Evolutionary conservation across 805 yeast genomes (phyloP).

Genomic region (Saturnispora hagleri): DNA sequence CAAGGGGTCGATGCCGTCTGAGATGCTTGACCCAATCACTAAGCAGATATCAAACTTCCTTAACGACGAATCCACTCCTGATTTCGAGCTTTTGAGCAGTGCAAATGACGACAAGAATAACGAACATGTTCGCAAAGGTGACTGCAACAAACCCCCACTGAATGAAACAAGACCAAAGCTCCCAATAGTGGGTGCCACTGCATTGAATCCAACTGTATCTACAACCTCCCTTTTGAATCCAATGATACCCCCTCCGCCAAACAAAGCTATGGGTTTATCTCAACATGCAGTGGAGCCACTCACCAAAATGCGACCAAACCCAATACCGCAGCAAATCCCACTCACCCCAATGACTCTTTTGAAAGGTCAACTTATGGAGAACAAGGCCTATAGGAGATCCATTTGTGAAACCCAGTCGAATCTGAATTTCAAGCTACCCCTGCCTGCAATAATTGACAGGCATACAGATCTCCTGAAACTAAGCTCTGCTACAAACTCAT

Average conservation of each 20-base stretch:
- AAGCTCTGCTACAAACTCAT: background rate
- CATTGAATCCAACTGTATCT: background rate
- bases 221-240: background rate
- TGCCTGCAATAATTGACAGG: constrained; percentile 22
- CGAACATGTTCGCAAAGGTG: background rate
- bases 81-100: background rate
- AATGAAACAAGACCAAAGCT: background rate
- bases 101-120: background rate
- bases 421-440: constrained; percentile 17
- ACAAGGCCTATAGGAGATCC: constrained; percentile 3
- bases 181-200: background rate
- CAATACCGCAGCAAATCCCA: background rate
- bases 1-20: constrained; percentile 19
- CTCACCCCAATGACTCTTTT: constrained; percentile 2
- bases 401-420: constrained; percentile 7
- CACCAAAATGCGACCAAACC: background rate
- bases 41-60: constrained; percentile 13
- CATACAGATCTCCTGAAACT: constrained; percentile 2
- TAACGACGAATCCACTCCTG: background rate
- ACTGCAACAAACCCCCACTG: background rate
- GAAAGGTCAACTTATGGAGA: constrained; percentile 4
- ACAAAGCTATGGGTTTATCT: background rate
- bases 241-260: background rate
- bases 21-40: constrained; percentile 23
- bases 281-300: background rate